Conservation (phyloP, 345 rosid genomes). For the Euphorbia tirucalli region DNA sequence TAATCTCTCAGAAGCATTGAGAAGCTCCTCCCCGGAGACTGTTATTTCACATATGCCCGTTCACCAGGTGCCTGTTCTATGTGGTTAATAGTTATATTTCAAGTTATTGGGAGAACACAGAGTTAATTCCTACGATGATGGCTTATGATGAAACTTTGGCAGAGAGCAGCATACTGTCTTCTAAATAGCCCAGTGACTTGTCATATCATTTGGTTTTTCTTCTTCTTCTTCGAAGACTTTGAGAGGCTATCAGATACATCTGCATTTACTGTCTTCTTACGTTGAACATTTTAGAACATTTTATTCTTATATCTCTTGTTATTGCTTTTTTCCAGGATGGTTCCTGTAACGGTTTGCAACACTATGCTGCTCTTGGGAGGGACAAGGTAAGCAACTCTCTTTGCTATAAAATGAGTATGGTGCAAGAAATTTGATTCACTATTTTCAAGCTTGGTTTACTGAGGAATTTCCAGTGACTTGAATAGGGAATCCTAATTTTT, state of each 20-base stretch:
- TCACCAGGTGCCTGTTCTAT: slow-evolving; percentile 68
- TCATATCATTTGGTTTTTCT: background rate
- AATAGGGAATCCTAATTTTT: background rate
- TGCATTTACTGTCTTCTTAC: background rate
- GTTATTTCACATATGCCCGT: slow-evolving; percentile 76
- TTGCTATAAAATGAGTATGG: slow-evolving; percentile 5
- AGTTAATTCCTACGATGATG: background rate
- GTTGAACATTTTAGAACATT: slow-evolving; percentile 1
- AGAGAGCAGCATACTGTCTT: background rate
- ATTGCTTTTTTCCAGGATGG: slow-evolving; percentile 71
- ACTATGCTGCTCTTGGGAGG: slow-evolving; percentile 98
- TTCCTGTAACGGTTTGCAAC: slow-evolving; percentile 99
- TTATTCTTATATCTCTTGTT: slow-evolving; percentile 12
- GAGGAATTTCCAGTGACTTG: background rate
- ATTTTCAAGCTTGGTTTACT: background rate
- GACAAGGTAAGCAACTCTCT: slow-evolving; percentile 66
- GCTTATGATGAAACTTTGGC: background rate
- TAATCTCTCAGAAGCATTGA: slow-evolving; percentile 82
- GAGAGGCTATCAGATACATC: background rate
- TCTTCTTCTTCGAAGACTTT: background rate
- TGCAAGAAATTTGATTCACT: background rate
- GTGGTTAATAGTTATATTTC: background rate
- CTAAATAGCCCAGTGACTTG: background rate
- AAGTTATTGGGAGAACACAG: background rate
- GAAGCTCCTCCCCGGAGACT: slow-evolving; percentile 76